phyloP scores from a whole-genome alignment of 768 basidiomycete species.

The Chalciporus pseudorubinellus region DNA sequence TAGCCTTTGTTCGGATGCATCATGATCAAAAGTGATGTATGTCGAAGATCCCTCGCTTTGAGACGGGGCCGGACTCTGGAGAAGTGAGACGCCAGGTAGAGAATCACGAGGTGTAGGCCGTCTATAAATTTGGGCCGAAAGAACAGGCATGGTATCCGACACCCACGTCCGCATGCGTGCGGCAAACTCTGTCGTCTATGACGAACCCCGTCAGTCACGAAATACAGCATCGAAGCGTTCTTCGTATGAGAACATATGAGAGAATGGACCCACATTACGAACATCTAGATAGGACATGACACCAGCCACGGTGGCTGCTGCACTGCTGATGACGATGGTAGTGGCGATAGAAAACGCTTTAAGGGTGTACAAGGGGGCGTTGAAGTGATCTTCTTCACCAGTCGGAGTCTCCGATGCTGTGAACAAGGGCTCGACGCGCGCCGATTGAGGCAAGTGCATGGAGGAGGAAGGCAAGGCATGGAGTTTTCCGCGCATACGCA shows the following conservation, averaged over 20 bases:
- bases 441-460: neutral
- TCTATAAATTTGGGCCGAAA: slow-evolving; percentile 54
- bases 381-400: slow-evolving; percentile 36
- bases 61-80: neutral
- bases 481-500: neutral
- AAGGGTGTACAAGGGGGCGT: slow-evolving; percentile 51
- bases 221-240: neutral
- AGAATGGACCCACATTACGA: slow-evolving; percentile 40
- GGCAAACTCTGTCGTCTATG: slow-evolving; percentile 59
- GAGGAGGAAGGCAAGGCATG: neutral
- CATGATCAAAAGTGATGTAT: slow-evolving; percentile 15
- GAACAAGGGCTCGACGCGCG: neutral
- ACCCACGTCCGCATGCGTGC: slow-evolving; percentile 52
- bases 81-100: slow-evolving; percentile 1
- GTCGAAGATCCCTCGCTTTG: neutral
- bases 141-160: slow-evolving; percentile 43
- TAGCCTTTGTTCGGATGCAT: slow-evolving; percentile 52
- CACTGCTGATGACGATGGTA: slow-evolving; percentile 49
- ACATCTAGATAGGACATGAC: slow-evolving; percentile 55
- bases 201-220: neutral
- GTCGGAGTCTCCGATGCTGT: neutral
- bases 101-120: slow-evolving; percentile 31
- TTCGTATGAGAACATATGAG: neutral
- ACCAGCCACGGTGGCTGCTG: slow-evolving; percentile 42
- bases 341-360: slow-evolving; percentile 72